Conservation (phyloP, 345 rosid genomes). For the Pelargonium nanum region DNA sequence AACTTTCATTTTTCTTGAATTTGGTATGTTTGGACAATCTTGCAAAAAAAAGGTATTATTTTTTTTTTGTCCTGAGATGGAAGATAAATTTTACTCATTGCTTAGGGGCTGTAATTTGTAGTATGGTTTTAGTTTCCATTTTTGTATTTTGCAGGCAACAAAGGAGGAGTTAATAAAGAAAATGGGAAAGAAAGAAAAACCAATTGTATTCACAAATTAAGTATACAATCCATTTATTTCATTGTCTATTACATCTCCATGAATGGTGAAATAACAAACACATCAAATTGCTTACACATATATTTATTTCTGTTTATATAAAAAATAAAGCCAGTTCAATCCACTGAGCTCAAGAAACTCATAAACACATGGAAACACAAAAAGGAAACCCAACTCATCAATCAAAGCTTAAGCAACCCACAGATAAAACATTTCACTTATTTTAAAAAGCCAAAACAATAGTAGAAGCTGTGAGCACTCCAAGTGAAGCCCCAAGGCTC, state of each 20-base stretch:
- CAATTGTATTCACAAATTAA: too few species aligned
- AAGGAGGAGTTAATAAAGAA: too few species aligned
- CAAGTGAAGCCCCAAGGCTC: conserved; percentile 21
- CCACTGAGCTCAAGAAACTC: conserved; percentile 15
- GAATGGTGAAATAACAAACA: background rate
- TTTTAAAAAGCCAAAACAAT: conserved; percentile 26
- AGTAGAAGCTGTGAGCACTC: conserved; percentile 47
- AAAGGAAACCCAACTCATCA: background rate
- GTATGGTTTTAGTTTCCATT: too few species aligned
- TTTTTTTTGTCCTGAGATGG: too few species aligned
- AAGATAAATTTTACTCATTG: too few species aligned
- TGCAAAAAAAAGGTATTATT: too few species aligned
- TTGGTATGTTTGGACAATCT: too few species aligned
- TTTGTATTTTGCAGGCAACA: too few species aligned
- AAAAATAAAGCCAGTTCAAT: conserved; percentile 10
- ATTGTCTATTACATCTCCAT: background rate
- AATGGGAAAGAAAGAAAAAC: too few species aligned
- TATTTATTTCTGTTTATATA: conserved; percentile 6
- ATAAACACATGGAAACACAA: background rate
- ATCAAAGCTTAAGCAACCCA: background rate
- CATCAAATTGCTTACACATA: conserved; percentile 8
- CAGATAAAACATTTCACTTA: background rate
- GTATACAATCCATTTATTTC: conserved; percentile 4
- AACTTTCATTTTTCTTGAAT: too few species aligned
- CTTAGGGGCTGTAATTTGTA: too few species aligned